These are phyloP conservation scores for Pigoraptor vietnamica DNA, from an alignment of 78 protist genomes.

Conservation along the genomic window DNA sequence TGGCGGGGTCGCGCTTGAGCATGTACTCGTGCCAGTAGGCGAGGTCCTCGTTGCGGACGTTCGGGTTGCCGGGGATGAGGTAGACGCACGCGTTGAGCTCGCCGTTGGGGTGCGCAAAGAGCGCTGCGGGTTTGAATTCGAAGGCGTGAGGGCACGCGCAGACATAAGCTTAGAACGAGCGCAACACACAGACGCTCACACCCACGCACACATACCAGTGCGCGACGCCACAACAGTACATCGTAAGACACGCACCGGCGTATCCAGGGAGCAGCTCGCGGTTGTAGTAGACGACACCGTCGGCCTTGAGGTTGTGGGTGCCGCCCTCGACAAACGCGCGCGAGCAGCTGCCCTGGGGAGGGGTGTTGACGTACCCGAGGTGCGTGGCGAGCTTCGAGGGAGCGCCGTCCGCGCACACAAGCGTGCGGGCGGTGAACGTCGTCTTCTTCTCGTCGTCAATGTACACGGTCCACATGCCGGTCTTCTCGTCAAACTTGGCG, in stretches of 20 bases:
- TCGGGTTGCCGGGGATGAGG: conserved; percentile 59
- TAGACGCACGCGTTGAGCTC: conserved; percentile 55
- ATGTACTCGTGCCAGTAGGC: conserved; percentile 37
- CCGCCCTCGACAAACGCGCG: conserved; percentile 56
- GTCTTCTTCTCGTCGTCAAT: conserved; percentile 10
- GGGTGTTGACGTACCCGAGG: conserved; percentile 27
- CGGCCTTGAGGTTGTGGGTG: conserved; percentile 45
- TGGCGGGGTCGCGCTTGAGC: conserved; percentile 51
- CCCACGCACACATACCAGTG: too few species aligned
- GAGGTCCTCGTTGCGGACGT: conserved; percentile 35
- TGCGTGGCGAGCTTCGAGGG: conserved; percentile 47
- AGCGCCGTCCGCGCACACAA: conserved; percentile 63
- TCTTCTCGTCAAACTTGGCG: conserved; percentile 35
- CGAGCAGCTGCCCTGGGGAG: conserved; percentile 49
- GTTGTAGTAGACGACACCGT: conserved; percentile 64
- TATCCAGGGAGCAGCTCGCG: conserved; percentile 55
- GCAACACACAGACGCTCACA: too few species aligned
- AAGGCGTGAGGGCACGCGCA: too few species aligned
- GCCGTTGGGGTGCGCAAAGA: conserved; percentile 50
- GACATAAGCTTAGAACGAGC: too few species aligned
- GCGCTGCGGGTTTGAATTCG: too few species aligned
- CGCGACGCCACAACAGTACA: too few species aligned
- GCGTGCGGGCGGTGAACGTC: conserved; percentile 42
- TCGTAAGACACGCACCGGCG: too few species aligned
- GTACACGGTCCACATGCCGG: conserved; percentile 53